These are phyloP conservation scores for Vigna nakashimae DNA, from an alignment of 306 rosid species.

Conservation along the genomic window DNA sequence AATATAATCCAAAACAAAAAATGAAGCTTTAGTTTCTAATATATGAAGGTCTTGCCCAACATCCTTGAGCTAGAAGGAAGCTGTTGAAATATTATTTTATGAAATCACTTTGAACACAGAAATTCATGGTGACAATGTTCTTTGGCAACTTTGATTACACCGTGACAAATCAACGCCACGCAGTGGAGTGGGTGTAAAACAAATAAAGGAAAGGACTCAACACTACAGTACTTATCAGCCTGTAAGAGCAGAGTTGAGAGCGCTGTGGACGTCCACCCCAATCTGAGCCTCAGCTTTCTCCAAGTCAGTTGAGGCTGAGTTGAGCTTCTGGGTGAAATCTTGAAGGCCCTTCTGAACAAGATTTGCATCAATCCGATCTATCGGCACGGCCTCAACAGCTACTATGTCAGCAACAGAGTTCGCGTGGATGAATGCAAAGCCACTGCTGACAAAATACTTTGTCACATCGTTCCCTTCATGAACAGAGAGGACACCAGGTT, in stretches of 20 bases:
- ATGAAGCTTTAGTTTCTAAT: slow-evolving; percentile 40
- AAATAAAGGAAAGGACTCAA: slow-evolving; percentile 24
- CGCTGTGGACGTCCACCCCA: slow-evolving; percentile 91
- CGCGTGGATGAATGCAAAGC: slow-evolving; percentile 90
- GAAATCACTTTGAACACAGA: slow-evolving; percentile 57
- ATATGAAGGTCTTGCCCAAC: slow-evolving; percentile 50
- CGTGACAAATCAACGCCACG: slow-evolving; percentile 47
- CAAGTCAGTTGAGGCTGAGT: slow-evolving; percentile 86
- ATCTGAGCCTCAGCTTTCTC: slow-evolving; percentile 99
- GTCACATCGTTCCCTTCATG: slow-evolving; percentile 79
- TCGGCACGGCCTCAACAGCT: slow-evolving; percentile 93
- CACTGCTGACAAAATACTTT: slow-evolving; percentile 93
- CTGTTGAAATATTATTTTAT: slow-evolving; percentile 56
- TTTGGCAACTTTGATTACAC: slow-evolving; percentile 54
- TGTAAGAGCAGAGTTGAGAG: slow-evolving; percentile 78
- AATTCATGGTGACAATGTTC: slow-evolving; percentile 46
- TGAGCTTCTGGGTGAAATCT: slow-evolving; percentile 93
- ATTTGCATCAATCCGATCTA: slow-evolving; percentile 72
- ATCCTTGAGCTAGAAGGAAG: slow-evolving; percentile 51
- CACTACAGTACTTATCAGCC: slow-evolving; percentile 62
- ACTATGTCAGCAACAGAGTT: slow-evolving; percentile 84
- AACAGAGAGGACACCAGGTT: slow-evolving; percentile 87
- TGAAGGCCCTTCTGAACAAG: slow-evolving; percentile 94
- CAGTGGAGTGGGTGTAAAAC: slow-evolving; percentile 44
- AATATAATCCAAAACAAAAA: slow-evolving; percentile 33